phyloP scores from a whole-genome alignment of 2,329 filamentous ascomycete genomes.

The Ophiognomonia clavigignenti-juglandacearum region DNA sequence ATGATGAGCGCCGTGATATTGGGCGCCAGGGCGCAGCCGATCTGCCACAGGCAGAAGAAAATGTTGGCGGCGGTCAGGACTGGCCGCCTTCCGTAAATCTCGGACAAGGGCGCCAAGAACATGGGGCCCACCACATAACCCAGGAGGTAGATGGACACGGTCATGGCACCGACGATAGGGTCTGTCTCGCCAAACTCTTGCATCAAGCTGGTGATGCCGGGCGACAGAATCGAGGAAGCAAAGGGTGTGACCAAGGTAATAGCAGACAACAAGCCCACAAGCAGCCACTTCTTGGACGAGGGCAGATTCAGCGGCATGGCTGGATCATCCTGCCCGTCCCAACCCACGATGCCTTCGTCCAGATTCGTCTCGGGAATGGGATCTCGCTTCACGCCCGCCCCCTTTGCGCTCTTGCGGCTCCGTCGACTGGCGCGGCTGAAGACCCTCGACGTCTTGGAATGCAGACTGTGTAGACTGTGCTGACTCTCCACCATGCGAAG shows the following conservation, averaged over 20 bases:
- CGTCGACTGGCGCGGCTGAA: slow-evolving; percentile 24
- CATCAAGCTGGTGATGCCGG: slow-evolving; percentile 39
- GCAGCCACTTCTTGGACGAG: slow-evolving; percentile 50
- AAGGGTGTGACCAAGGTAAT: slow-evolving; percentile 64
- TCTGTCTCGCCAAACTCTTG: slow-evolving; percentile 39
- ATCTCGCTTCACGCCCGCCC: slow-evolving; percentile 28
- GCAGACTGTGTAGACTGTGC: slow-evolving; percentile 16
- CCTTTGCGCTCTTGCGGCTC: slow-evolving; percentile 14
- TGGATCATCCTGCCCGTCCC: slow-evolving; percentile 55
- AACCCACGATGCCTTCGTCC: slow-evolving; percentile 50
- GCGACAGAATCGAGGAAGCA: slow-evolving; percentile 56
- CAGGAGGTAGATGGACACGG: slow-evolving; percentile 58
- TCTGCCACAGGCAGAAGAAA: slow-evolving; percentile 57
- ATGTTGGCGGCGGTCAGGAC: slow-evolving; percentile 53
- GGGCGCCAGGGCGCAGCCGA: slow-evolving; percentile 59
- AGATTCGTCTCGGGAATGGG: slow-evolving; percentile 46
- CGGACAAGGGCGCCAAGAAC: slow-evolving; percentile 52
- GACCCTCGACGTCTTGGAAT: slow-evolving; percentile 22
- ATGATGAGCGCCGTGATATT: slow-evolving; percentile 48
- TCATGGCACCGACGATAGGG: slow-evolving; percentile 42
- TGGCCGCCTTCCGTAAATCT: slow-evolving; percentile 59
- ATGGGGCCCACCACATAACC: slow-evolving; percentile 56
- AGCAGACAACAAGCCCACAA: slow-evolving; percentile 48
- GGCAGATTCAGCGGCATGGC: slow-evolving; percentile 56
- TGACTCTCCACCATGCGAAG: slow-evolving; percentile 19